Evolutionary conservation across 345 rosid species (phyloP).

Genomic region (Chamaenerion angustifolium): DNA sequence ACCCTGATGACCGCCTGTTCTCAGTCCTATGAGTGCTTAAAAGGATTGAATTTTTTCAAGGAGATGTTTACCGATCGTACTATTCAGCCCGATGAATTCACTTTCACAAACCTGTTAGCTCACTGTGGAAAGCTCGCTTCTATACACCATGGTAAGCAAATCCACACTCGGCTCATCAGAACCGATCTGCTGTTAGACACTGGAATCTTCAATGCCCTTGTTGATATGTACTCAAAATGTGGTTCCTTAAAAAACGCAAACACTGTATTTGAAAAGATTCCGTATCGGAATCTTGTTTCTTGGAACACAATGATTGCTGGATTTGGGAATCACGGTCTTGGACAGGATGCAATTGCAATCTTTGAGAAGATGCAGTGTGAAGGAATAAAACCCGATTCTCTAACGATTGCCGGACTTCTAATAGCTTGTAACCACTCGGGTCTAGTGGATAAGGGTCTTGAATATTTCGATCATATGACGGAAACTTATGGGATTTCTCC

Average conservation of each 20-base stretch:
- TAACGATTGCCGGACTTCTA: slow-evolving; percentile 43
- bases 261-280: slow-evolving; percentile 27
- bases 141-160: slow-evolving; percentile 32
- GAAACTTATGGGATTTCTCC: slow-evolving; percentile 32
- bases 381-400: slow-evolving; percentile 35
- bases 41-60: slow-evolving; percentile 25
- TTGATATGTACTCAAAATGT: slow-evolving; percentile 63
- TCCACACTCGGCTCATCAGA: slow-evolving; percentile 36
- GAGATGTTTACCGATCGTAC: slow-evolving; percentile 21
- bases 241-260: slow-evolving; percentile 32
- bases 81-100: slow-evolving; percentile 30
- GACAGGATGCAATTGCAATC: slow-evolving; percentile 27
- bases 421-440: slow-evolving; percentile 58
- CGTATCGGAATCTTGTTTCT: slow-evolving; percentile 29
- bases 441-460: slow-evolving; percentile 36
- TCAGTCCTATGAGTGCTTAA: slow-evolving; percentile 25
- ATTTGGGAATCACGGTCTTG: slow-evolving; percentile 45
- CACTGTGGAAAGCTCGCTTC: slow-evolving; percentile 46
- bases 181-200: slow-evolving; percentile 23
- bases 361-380: slow-evolving; percentile 29
- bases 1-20: slow-evolving; percentile 30
- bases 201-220: slow-evolving; percentile 39
- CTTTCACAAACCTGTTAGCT: slow-evolving; percentile 31
- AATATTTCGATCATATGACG: slow-evolving; percentile 30
- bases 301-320: slow-evolving; percentile 59